Percentiles rank a stretch among this genome's conserved stretches.
Evolutionary conservation across 257 asterid species (phyloP).

Genomic region (Primulina tabacum): DNA sequence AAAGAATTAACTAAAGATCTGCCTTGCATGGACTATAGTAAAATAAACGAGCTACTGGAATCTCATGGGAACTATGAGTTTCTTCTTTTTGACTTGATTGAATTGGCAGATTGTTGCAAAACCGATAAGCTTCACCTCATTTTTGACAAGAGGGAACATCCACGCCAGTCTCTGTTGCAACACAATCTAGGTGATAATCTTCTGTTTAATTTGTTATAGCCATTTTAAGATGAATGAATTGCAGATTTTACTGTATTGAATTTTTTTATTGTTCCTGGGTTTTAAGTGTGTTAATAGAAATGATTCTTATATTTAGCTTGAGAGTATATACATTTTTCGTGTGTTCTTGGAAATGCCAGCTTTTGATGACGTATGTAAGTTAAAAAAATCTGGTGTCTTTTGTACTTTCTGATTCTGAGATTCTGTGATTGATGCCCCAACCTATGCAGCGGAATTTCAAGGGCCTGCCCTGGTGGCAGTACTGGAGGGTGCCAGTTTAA

Average conservation of each 20-base stretch:
- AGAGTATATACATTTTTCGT: background rate
- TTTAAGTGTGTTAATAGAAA: conserved; percentile 3
- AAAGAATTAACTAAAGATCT: conserved; percentile 86
- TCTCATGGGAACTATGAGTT: conserved; percentile 68
- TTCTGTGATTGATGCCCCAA: conserved; percentile 24
- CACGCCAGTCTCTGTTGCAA: conserved; percentile 79
- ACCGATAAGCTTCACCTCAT: conserved; percentile 83
- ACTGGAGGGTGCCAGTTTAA: conserved; percentile 84
- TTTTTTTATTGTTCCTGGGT: conserved; percentile 14
- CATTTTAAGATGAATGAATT: conserved; percentile 19
- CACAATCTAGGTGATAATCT: conserved; percentile 81
- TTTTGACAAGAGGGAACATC: conserved; percentile 92
- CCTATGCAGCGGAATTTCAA: conserved; percentile 88
- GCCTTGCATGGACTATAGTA: conserved; percentile 88
- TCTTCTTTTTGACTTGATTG: conserved; percentile 87
- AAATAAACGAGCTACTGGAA: conserved; percentile 69
- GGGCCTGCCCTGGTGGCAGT: conserved; percentile 89
- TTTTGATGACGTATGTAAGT: conserved; percentile 14
- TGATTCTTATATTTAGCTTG: conserved; percentile 3
- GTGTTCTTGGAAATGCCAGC: conserved; percentile 18
- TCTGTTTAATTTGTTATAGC: conserved; percentile 19
- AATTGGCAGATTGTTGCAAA: conserved; percentile 97
- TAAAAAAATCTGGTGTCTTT: conserved; percentile 10
- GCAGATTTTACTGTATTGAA: conserved; percentile 9
- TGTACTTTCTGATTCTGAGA: conserved; percentile 14